Evolutionary conservation across 441 rosid species (phyloP).

Genomic region (Euphorbia celastroides): DNA sequence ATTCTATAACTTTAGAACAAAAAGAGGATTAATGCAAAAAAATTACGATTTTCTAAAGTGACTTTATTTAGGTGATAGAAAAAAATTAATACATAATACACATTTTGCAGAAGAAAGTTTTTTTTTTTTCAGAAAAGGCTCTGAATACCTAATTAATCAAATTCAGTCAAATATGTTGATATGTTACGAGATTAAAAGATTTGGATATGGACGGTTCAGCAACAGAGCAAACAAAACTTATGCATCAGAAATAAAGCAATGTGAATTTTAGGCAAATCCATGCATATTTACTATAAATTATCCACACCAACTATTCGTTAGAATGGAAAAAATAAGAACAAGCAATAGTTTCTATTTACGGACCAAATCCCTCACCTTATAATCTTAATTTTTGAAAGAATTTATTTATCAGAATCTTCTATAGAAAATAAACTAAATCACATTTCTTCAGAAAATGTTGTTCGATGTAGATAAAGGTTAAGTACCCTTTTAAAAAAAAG

Average conservation of each 20-base stretch:
- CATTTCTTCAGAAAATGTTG: too few species aligned
- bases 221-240: neutral
- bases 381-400: too few species aligned
- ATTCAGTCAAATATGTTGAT: neutral
- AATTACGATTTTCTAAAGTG: neutral
- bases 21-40: too few species aligned
- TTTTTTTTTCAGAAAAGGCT: neutral
- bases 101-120: neutral
- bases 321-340: neutral
- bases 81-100: neutral
- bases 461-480: too few species aligned
- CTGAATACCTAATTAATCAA: neutral
- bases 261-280: neutral
- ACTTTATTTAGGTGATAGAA: neutral
- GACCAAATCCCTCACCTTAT: too few species aligned
- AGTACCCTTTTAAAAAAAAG: too few species aligned
- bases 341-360: neutral
- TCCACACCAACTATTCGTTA: slow-evolving; percentile 6
- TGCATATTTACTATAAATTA: slow-evolving; percentile 18
- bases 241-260: slow-evolving; percentile 4
- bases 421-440: too few species aligned
- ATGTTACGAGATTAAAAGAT: neutral
- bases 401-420: too few species aligned
- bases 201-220: slow-evolving; percentile 14
- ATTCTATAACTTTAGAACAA: too few species aligned